These are phyloP conservation scores for Patellifolia procumbens DNA, from an alignment of 179 eudicot genomes.

Conservation along the genomic window DNA sequence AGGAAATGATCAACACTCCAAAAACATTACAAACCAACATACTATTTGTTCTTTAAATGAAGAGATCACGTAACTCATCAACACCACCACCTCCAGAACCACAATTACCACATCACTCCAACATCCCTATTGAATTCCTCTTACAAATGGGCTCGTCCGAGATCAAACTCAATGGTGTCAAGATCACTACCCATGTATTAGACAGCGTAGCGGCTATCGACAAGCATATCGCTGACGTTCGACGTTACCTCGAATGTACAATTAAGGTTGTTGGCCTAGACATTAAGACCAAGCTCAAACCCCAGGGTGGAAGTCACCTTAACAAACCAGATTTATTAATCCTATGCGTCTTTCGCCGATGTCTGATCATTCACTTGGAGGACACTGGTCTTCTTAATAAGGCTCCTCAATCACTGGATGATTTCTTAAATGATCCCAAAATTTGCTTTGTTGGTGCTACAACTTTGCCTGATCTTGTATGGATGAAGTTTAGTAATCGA, in stretches of 20 bases:
- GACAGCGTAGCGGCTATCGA: slow-evolving; percentile 4
- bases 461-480: background rate
- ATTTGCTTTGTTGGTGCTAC: slow-evolving; percentile 26
- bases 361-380: slow-evolving; percentile 21
- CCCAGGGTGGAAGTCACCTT: background rate
- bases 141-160: slow-evolving; percentile 16
- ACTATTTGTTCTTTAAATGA: background rate
- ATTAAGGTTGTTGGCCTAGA: slow-evolving; percentile 26
- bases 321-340: background rate
- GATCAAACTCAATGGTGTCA: slow-evolving; percentile 9
- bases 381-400: no score
- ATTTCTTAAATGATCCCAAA: slow-evolving; percentile 4
- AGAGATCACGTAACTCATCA: slow-evolving; percentile 2
- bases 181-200: background rate
- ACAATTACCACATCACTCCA: background rate
- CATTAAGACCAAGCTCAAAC: background rate
- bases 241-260: slow-evolving; percentile 5
- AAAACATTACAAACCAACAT: no score
- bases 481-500: background rate
- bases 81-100: background rate
- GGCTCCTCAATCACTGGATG: slow-evolving; percentile 1
- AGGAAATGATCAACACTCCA: background rate
- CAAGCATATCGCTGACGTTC: slow-evolving; percentile 15
- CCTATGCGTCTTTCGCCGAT: background rate
- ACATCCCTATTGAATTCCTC: slow-evolving; percentile 11